Evolutionary conservation across 345 rosid species (phyloP).

Genomic region (Populus ilicifolia): DNA sequence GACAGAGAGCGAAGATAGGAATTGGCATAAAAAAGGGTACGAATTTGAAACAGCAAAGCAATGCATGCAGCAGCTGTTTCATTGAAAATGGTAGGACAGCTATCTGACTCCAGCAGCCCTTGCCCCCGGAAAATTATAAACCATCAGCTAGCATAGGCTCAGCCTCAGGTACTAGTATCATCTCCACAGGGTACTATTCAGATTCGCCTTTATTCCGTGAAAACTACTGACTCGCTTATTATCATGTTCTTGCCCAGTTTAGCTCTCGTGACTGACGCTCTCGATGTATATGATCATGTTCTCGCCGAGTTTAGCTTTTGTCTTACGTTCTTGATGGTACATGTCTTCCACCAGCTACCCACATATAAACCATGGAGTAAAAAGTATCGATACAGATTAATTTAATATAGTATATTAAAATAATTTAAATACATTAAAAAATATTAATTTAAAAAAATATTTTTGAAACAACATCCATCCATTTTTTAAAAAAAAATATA

Average conservation of each 20-base stretch:
- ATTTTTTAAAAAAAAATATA: too few relatives aligned
- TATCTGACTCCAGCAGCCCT: background rate
- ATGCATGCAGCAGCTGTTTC: background rate
- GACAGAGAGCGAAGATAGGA: background rate
- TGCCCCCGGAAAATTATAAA: background rate
- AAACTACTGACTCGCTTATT: background rate
- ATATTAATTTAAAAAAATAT: too few relatives aligned
- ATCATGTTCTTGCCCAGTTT: background rate
- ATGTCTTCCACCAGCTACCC: too few relatives aligned
- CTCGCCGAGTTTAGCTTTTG: too few relatives aligned
- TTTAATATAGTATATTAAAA: too few relatives aligned
- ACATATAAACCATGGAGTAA: too few relatives aligned
- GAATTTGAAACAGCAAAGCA: background rate
- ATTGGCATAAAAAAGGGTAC: background rate
- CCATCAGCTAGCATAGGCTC: background rate
- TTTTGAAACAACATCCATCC: too few relatives aligned
- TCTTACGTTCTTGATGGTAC: too few relatives aligned
- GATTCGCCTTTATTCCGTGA: background rate
- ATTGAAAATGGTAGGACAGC: background rate
- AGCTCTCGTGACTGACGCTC: background rate
- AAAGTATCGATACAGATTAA: too few relatives aligned
- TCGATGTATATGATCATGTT: background rate
- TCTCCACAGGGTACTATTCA: background rate
- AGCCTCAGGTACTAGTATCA: background rate
- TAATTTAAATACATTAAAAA: too few relatives aligned